These are phyloP conservation scores for Rhodotorula mucilaginosa DNA, from an alignment of 1,284 basidiomycete species.

Conservation along the genomic window DNA sequence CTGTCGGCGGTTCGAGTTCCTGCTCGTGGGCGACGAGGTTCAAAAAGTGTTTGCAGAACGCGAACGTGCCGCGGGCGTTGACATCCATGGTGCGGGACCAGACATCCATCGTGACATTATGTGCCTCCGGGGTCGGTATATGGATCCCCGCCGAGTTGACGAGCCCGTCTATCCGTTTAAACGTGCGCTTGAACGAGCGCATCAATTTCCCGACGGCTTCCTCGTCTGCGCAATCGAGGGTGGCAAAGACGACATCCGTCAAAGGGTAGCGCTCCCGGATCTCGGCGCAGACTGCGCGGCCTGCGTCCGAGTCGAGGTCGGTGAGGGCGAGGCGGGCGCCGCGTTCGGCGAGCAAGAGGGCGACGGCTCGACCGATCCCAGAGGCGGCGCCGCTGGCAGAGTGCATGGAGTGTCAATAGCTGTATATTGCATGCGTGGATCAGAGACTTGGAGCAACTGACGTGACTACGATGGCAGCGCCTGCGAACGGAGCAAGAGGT, in stretches of 20 bases:
- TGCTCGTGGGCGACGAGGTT: background rate
- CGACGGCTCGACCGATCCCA: constrained; percentile 34
- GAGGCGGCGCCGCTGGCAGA: constrained; percentile 24
- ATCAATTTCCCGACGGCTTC: constrained; percentile 32
- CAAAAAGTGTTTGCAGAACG: constrained; percentile 32
- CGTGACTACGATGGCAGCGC: constrained; percentile 23
- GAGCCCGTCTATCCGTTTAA: constrained; percentile 34
- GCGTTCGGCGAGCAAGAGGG: constrained; percentile 26
- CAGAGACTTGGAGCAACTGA: background rate
- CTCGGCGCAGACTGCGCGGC: constrained; percentile 27
- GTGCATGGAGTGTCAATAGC: no score
- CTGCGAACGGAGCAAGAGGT: constrained; percentile 2
- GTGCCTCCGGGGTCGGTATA: constrained; percentile 3
- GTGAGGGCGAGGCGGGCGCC: constrained; percentile 36
- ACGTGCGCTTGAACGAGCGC: constrained; percentile 33
- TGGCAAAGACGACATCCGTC: constrained; percentile 33
- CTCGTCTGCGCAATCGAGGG: constrained; percentile 32
- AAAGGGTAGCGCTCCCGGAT: constrained; percentile 12
- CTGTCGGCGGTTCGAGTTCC: background rate
- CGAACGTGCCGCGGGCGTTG: constrained; percentile 28
- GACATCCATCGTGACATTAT: constrained; percentile 7
- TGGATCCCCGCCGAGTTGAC: constrained; percentile 40
- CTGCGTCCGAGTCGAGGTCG: constrained; percentile 23
- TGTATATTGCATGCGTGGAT: background rate
- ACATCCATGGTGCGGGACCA: constrained; percentile 24